Evolutionary conservation across 2,329 filamentous ascomycete species (phyloP), one percentile per base, ranked within the genome.

Genomic region (Penicillium sp.): DNA sequence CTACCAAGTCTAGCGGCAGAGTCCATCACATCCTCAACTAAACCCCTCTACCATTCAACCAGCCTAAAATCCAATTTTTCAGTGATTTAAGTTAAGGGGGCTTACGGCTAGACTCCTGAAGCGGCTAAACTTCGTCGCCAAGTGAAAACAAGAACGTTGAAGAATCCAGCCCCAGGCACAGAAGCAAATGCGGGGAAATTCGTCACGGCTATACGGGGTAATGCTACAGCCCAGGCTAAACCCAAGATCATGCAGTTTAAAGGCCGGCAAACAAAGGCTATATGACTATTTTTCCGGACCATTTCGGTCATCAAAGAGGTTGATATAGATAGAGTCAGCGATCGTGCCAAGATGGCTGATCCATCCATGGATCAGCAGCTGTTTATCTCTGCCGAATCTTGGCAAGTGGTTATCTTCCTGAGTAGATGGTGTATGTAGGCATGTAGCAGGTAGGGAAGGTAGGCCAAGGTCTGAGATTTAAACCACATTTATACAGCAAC

Each of bases 131-230:
- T 25, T 45, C n/a, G 7, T 8, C 23, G 1, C 21, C 25, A 27
- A 33, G 16, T 23, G 3, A 23, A 41, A 21, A 41, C n/a, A 33
- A 29, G 36, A 21, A 31, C 6, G 27, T 27, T 55, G 45, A 33
- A 55, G n/a, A 15, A 34, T n/a, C 34, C 53, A 46, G 46, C 25
- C 41, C 36, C 34, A 29, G 33, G 41, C 41, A 27, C 31, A 33
- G 21, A 16, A 36, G 33, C 15, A 38, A 52, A 56, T 52, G 53
- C 41, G 53, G 48, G 53, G 53, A 27, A 56, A 46, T 34, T 15
- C 41, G 27, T 34, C 33, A 55, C 25, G 25, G 53, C 41, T 46
- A n/a, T 52, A 31, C 29, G 29, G 29, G 4, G 29, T 31, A 39
- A 40, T 40, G 48, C 19, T 21, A 21, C 7, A n/a, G 11, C 34